Conservation (phyloP, 1,284 basidiomycete species). For the Dichomitus squalens region DNA sequence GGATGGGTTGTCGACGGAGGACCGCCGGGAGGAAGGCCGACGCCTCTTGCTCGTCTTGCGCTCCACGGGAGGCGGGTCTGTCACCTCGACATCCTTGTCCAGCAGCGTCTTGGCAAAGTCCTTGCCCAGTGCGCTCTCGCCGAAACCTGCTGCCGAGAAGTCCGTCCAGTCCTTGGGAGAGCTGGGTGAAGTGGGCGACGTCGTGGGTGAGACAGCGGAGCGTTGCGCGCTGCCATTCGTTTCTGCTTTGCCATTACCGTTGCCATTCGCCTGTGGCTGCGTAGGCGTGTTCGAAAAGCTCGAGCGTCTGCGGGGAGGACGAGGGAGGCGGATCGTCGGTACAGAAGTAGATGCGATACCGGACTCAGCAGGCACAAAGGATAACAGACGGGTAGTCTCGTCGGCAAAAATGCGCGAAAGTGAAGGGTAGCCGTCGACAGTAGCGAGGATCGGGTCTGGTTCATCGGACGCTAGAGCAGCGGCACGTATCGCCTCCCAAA, state of each 20-base stretch:
- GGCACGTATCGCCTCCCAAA: constrained; percentile 61
- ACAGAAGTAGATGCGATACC: constrained; percentile 2
- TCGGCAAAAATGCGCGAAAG: constrained; percentile 56
- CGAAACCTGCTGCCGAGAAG: constrained; percentile 68
- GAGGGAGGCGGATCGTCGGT: constrained; percentile 21
- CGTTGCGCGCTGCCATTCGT: constrained; percentile 12
- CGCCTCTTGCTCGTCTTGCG: constrained; percentile 36
- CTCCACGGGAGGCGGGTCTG: constrained; percentile 39
- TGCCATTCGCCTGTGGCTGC: constrained; percentile 12
- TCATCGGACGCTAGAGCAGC: constrained; percentile 33
- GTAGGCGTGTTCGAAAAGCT: constrained; percentile 27
- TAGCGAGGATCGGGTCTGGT: constrained; percentile 15
- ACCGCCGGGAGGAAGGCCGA: constrained; percentile 30
- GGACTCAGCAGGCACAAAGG: constrained; percentile 42
- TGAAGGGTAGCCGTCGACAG: constrained; percentile 22
- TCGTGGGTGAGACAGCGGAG: not conserved
- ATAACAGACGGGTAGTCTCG: constrained; percentile 63
- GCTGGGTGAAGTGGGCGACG: constrained; percentile 21
- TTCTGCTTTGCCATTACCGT: constrained; percentile 25
- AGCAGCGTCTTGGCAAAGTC: constrained; percentile 60
- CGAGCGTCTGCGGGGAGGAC: constrained; percentile 27
- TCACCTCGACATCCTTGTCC: constrained; percentile 63
- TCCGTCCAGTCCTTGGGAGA: constrained; percentile 40
- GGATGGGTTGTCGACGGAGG: constrained; percentile 31
- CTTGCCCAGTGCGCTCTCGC: constrained; percentile 42